Evolutionary conservation across 345 rosid genomes (phyloP), one percentile per base, ranked within the genome.

Genomic region (Melaleuca quinquenervia): DNA sequence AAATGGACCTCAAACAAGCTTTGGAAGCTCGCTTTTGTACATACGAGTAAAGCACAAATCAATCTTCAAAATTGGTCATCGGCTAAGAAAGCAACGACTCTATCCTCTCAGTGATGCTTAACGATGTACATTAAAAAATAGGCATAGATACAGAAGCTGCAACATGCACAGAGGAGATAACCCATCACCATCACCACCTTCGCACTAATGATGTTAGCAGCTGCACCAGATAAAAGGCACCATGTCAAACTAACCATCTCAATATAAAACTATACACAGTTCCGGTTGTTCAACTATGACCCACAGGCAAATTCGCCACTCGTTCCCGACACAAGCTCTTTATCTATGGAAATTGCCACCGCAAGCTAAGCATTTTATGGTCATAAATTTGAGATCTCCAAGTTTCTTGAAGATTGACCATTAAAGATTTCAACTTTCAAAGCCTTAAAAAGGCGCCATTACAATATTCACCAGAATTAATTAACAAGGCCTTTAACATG

Each of bases 131-230:
- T 36, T 70, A 32, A 36, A 41, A 32, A 55, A 55, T 32, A 50
- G 50, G 62, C 14, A 55, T 10, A 83, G 41, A 83, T 18, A 52
- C 84, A 83, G 51, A 82, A 82, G 41, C 60, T n/a, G 84, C 26
- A 16, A 55, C 26, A n/a, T n/a, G 54, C 60, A 8, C 16, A 24
- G 12, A 22, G 53, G 6, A 56, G 82, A 49, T 7, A 48, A 27
- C 85, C 75, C 52, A 13, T 49, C 29, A 20, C 53, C 54, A 54
- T 92, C 89, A 95, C 98, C 98, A 96, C 87, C 99, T 94, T 82
- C 98, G 91, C 36, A 96, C 91, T 45, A 96, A 90, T 32, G 98
- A 96, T 36, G 94, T 93, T 50, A 96, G 94, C 92, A 95, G 91
- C 98, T 95, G 95, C 94, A 94, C 85, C 53, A 85, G 49, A 54